Evolutionary conservation across 768 basidiomycete species (phyloP), one percentile per base, ranked within the genome.

Genomic region (Lactifluus volemus): DNA sequence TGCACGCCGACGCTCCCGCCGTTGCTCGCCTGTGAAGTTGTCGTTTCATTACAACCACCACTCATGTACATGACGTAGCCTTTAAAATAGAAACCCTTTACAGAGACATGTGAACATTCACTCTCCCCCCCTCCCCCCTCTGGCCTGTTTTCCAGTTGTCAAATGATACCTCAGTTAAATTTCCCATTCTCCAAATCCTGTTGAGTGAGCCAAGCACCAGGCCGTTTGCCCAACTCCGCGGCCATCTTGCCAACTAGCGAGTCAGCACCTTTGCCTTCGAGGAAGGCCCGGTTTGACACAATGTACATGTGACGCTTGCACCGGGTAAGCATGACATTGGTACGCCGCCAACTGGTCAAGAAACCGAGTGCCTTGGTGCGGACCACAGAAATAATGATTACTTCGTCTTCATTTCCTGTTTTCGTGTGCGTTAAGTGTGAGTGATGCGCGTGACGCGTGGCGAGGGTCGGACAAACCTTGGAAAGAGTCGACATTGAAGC

Each of bases 321-420:
- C 41, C 91, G 81, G 50, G 84, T 86, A 8, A 92, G 83, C 89
- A 93, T 91, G 60, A 93, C 90, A 84, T 93, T 92, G 55, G 87
- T 85, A 17, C 91, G 79, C 32, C 85, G 79, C 10, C 78, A 65
- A 67, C 84, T 84, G 14, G 71, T 68, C 38, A 93, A 75, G 65
- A 93, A 93, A 5, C 90, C 91, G 50, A 86, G 73, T 4, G 76
- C 78, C 38, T 72, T 72, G 0, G 87, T 79, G 29, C 88, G 78
- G 5, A 88, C 88, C 15, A 88, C 64, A 7, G 89, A 90, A 50
- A 91, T 78, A 60, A 91, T 78, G 49, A 91, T 85, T 34, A 81
- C 81, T 57, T 92, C 84, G 55, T 86, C 86, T 68, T 93, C 91
- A 77, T 92, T 92, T 11, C 90, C 91, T 92, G 63, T 3, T 48